These are phyloP conservation scores for Candida germanica DNA, from an alignment of 805 yeast genomes.

Conservation along the genomic window DNA sequence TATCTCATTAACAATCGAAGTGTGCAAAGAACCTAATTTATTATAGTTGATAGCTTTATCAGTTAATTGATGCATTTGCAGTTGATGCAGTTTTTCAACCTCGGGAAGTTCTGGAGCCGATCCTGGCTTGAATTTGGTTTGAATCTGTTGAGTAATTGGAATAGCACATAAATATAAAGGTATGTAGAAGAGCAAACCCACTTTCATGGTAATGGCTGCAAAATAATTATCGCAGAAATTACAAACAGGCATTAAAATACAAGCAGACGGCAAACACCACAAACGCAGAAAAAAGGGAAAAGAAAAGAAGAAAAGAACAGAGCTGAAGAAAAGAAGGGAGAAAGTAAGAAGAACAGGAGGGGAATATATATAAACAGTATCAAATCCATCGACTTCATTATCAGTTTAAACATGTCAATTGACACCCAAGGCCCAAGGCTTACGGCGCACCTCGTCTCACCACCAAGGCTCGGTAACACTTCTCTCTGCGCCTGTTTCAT, in stretches of 20 bases:
- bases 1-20: constrained; percentile 8
- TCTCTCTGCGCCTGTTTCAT: too few relatives aligned
- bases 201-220: constrained; percentile 5
- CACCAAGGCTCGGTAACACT: too few relatives aligned
- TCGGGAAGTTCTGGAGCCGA: neutral
- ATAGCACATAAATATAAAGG: constrained; percentile 1
- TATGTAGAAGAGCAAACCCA: constrained; percentile 1
- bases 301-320: too few relatives aligned
- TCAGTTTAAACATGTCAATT: too few relatives aligned
- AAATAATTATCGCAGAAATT: too few relatives aligned
- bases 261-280: too few relatives aligned
- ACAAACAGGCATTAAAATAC: too few relatives aligned
- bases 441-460: too few relatives aligned
- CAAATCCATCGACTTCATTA: neutral
- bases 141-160: constrained; percentile 6
- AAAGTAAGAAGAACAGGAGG: too few relatives aligned
- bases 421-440: too few relatives aligned
- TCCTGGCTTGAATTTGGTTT: constrained; percentile 6
- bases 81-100: constrained; percentile 3
- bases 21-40: constrained; percentile 7
- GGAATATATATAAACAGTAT: constrained; percentile 2
- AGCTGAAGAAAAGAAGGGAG: too few relatives aligned
- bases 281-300: too few relatives aligned
- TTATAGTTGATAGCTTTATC: constrained; percentile 8
- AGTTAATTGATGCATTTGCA: constrained; percentile 3